These are phyloP conservation scores for Dioszegia hungarica DNA, from an alignment of 768 basidiomycete genomes.

Conservation along the genomic window DNA sequence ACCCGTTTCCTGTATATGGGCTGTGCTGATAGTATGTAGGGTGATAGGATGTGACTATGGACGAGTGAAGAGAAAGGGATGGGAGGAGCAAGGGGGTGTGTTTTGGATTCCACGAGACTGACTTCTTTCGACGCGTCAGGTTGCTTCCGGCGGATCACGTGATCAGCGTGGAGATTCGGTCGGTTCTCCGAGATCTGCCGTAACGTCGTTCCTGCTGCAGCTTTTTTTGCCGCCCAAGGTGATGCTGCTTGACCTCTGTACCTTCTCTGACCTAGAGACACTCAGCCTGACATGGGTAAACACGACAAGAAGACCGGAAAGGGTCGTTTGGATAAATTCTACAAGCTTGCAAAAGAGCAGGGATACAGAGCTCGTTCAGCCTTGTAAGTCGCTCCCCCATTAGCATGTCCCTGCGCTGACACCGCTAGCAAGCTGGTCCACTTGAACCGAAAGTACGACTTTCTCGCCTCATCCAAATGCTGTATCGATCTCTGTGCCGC, in stretches of 20 bases:
- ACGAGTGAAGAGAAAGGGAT: background rate
- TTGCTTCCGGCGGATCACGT: background rate
- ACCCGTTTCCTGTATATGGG: too few species aligned
- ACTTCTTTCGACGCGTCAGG: background rate
- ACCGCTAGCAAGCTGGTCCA: conserved; percentile 79
- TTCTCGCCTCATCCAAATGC: conserved; percentile 77
- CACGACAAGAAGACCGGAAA: conserved; percentile 60
- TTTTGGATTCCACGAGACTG: background rate
- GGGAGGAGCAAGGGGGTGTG: background rate
- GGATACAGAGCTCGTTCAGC: conserved; percentile 99
- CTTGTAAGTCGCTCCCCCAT: conserved; percentile 39
- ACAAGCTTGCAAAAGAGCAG: conserved; percentile 96
- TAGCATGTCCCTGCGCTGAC: background rate
- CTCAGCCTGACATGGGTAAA: conserved; percentile 42
- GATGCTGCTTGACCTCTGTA: too few species aligned
- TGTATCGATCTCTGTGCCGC: conserved; percentile 98
- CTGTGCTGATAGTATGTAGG: too few species aligned
- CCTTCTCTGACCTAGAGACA: background rate
- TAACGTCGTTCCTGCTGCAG: too few species aligned
- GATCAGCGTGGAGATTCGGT: background rate
- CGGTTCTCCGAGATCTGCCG: background rate
- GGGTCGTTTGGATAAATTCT: conserved; percentile 93
- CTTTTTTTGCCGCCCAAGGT: too few species aligned
- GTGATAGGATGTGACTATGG: too few species aligned
- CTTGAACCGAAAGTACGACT: conserved; percentile 93